Evolutionary conservation across 2,329 filamentous ascomycete species (phyloP), one percentile per base, ranked within the genome.

Genomic region (Chaetomiaceae sp.): DNA sequence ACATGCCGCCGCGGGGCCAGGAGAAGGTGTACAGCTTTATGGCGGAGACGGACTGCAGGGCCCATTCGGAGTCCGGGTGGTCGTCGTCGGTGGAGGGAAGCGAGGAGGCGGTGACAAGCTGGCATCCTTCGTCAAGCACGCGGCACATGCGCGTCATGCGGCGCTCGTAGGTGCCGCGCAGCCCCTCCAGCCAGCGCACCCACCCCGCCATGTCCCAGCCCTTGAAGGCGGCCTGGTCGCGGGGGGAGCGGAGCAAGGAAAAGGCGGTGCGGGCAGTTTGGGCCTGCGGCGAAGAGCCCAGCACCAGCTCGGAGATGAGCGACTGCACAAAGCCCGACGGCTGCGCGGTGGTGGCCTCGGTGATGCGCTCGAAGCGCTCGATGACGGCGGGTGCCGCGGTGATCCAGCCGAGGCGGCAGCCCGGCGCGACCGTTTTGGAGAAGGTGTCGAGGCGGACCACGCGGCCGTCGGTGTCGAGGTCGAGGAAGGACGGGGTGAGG

Each of bases 371-470:
- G 35, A 93, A 69, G 6, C 86, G 80, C 64, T 94, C 87, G 38
- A 89, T 74, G 38, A 96, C 70, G 1, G 71, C 80, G 1, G 89
- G 88, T 60, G 94, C 86, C 0, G 86, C 83, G 0, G 90, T 95
- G 54, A 95, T 82, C 88, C 89, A 96, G 33, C 91, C 91, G 1
- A 96, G 71, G 24, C 91, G 82, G 61, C 88, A 94, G 2, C 91
- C 91, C 0, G 91, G 91, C 0, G 89, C 89, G 15, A 95, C 78
- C 0, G 88, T 94, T 69, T 97, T 96, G 60, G 86, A 93, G 65
- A 96, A 96, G 1, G 90, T 95, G 64, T 96, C 91, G 3, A 96
- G 75, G 38, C 90, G 84, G 48, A 96, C 76, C 34, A 96, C 90
- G 29, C 91, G 84, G 47, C 91, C 91, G 57, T 95, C 86, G 17